Percentiles rank a stretch among this genome's conserved stretches.
Conservation (phyloP, 805 yeast species). For the Pichia heedii region DNA sequence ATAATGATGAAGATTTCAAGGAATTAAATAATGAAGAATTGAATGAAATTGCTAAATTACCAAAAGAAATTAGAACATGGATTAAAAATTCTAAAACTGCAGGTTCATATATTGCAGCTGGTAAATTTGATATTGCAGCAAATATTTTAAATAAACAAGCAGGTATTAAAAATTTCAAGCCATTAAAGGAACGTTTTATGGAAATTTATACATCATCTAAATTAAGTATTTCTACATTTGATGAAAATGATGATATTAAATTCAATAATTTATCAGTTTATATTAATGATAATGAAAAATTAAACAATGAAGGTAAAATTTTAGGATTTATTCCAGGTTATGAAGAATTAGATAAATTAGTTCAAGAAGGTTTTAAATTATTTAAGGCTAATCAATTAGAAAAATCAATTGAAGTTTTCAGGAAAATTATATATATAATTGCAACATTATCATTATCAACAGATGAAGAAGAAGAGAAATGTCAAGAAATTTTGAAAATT, state of each 20-base stretch:
- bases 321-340: slow-evolving; percentile 71
- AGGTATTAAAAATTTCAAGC: slow-evolving; percentile 81
- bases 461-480: slow-evolving; percentile 69
- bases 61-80: slow-evolving; percentile 70
- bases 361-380: slow-evolving; percentile 67
- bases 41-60: slow-evolving; percentile 23
- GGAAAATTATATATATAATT: slow-evolving; percentile 68
- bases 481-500: slow-evolving; percentile 57
- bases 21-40: slow-evolving; percentile 16
- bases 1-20: slow-evolving; percentile 26
- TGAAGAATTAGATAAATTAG: slow-evolving; percentile 50
- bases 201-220: slow-evolving; percentile 79
- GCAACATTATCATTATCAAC: slow-evolving; percentile 62
- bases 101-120: slow-evolving; percentile 91
- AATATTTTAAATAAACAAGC: slow-evolving; percentile 83
- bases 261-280: slow-evolving; percentile 46
- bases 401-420: slow-evolving; percentile 72
- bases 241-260: slow-evolving; percentile 44
- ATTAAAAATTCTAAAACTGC: slow-evolving; percentile 81
- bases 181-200: slow-evolving; percentile 72
- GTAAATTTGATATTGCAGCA: slow-evolving; percentile 93
- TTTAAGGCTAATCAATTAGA: slow-evolving; percentile 80
- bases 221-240: slow-evolving; percentile 63
- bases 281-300: slow-evolving; percentile 59
- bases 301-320: slow-evolving; percentile 37